Evolutionary conservation across 1,284 basidiomycete genomes (phyloP), one percentile per base, ranked within the genome.

Genomic region (Omphalotus olearius): DNA sequence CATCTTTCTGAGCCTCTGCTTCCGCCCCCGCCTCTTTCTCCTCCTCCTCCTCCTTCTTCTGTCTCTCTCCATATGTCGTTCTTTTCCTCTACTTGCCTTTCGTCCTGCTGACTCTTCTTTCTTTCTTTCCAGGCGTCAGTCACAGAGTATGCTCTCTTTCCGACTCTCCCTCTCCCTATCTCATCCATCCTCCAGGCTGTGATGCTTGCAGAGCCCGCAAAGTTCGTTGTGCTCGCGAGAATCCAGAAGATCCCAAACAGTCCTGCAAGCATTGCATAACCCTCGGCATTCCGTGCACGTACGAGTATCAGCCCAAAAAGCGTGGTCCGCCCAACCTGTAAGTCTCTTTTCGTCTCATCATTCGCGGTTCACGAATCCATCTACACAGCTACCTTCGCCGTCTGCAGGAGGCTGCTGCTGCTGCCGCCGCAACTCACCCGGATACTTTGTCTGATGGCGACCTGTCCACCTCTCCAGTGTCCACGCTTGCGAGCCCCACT

Each of bases 281-380:
- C 1, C 81, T 93, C 40, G 85, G 83, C 33, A 88, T 93, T 51
- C 79, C 85, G 11, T 93, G 91, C 66, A 93, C 90, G 0, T 94
- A 93, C 61, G 88, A 93, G 61, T 93, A 93, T 66, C 88, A 90
- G 67, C 91, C 91, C 14, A 93, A 92, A 75, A 93, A 93, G 68
- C 76, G 91, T 52, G 91, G 91, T 0, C 91, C 91, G 3, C 91
- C 91, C 1, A 93, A 93, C 67, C 73, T 93, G 88, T 93, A 65
- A 69, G 83, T 73, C 54, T 57, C 51, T 57, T 39, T 17, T 43
- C 36, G 35, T 38, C 44, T 33, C 40, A 23, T 53, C 20, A 45
- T 51, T 47, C 47, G 39, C 37, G 50, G 26, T 39, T 25, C 23
- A 45, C 45, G 37, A 48, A 53, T 42, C 42, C 50, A 48, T 57